Base-by-base conservation (phyloP, 2,329 filamentous ascomycete species). In the Penicillium decumbens region DNA sequence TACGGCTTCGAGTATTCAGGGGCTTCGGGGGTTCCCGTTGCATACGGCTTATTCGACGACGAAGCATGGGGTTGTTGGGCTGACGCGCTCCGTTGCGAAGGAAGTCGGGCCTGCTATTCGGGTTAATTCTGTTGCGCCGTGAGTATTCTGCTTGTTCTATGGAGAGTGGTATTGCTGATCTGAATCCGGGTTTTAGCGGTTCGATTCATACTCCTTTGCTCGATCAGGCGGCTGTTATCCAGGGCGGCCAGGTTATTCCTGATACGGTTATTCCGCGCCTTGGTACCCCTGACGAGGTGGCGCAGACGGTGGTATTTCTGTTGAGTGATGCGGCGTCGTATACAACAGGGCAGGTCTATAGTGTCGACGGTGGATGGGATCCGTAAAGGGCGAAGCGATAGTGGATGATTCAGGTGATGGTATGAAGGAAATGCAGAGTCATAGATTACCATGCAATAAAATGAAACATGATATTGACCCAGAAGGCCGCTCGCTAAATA, bases 361-460 rank as follows among this genome's bases (percentile, higher is more conserved):
- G 63, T 44, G 72, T 78, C 20, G 76, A 79, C 61, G 76, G 76
- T 3, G 75, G 74, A 0, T 75, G 72, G 69, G 56, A 67, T 52
- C 50, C 57, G 15, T 64, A 33, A 57, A 5, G 33, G 15, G 9
- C 4, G 9, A 13, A 10, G 28, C 27, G 27, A 13, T 13, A 13
- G 10, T 10, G 15, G 15, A 35, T 20, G 8, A 37, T 3, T 20
- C 4, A 35, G 3, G 15, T 12, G 8, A 5, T 2, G 28, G 20
- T 4, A 5, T 8, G 18, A 10, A 12, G 33, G n/a, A 10, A 10
- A 8, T 12, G 33, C 18, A 20, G 8, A 7, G 10, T 35, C 10
- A 18, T 18, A 37, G 8, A 37, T 40, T 10, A 20, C 23, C 12
- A 40, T 27, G 23, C 24, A 39, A 42, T 41, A 37, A 37, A 10